Evolutionary conservation across 495 filamentous ascomycete species (phyloP), one percentile per base, ranked within the genome.

Genomic region (Talaromyces nanjingensis): DNA sequence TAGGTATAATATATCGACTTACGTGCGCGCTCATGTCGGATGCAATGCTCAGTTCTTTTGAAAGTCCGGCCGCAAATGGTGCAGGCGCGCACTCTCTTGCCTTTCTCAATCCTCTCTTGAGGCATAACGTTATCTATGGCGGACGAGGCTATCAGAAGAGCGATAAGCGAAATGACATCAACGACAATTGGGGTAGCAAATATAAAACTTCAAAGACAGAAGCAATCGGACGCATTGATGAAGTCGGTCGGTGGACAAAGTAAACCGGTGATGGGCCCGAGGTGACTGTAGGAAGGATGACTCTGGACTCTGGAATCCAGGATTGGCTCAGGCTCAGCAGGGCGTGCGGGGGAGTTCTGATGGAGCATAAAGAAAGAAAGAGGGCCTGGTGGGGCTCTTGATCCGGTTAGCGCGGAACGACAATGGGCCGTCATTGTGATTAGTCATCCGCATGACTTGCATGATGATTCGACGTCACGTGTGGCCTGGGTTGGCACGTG

Each of bases 1-100:
- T 5, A 49, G 31, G 7, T 18, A 37, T 18, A 53, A 14, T 54
- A 6, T 42, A 42, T 42, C 37, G 24, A 58, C 62, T 52, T 57
- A 64, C 62, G 62, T 12, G 62, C 62, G 24, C 62, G 52, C 55
- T 64, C 62, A 47, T 64, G 62, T 33, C 62, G 62, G 11, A 64
- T 59, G 31, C 62, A 64, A 45, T 64, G 62, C 34, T 64, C 62
- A n/a, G 62, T 64, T 18, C 62, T 31, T 33, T 64, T 64, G 55
- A 64, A 64, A 5, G 62, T 57, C 16, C 55, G 52, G 52, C 55
- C 53, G 52, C 62, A 64, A 39, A 59, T 64, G 8, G 42, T 57
- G 62, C 62, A 64, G 16, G 55, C 62, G 52, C 62, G 62, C 52
- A 64, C 31, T 25, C 62, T 52, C 34, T 57, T 57, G 33, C 55